Evolutionary conservation across 169 alveolate genomes (phyloP), one percentile per base, ranked within the genome.

Genomic region (Plasmodium berghei): DNA sequence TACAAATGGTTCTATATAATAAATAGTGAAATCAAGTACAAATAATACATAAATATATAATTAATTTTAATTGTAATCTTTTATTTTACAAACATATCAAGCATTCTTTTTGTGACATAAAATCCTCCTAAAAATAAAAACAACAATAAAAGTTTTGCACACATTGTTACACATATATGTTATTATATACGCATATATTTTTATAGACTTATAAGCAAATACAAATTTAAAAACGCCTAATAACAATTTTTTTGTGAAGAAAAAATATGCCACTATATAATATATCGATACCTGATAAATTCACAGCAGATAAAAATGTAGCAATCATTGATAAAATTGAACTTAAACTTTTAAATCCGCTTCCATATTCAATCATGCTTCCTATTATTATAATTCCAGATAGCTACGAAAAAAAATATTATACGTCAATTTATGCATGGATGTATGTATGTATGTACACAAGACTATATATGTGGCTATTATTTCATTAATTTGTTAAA

Each of bases 41-140:
- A 34, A 34, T 3, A 4, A 34, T 1, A 1, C 5, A 1, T 28
- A 28, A 28, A 28, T 34, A 4, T 34, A 34, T 34, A 34, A 34
- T 34, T 4, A 34, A 34, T 34, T 28, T 34, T 34, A 34, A 34
- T 34, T 4, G 42, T 34, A 34, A 34, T 34, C 42, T 5, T 34
- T 34, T 70, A 86, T 58, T 58, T 72, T n/a, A 48, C 42, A 92
- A 97, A 97, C 99, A 97, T 97, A 77, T 93, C 94, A 71, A 97
- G 96, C 99, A 97, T 97, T 89, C 99, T 95, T 72, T 96, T 89
- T 24, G 99, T 96, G 66, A 97, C 97, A 63, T 91, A 89, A 90
- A 97, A 97, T 67, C 99, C 99, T 18, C 99, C 99, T 64, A 89
- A 87, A 85, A 95, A 72, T 45, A 40, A 61, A 22, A 91, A 66